Base-by-base conservation (phyloP, 768 basidiomycete genomes). In the Rhodosporidiobolus sp. region DNA sequence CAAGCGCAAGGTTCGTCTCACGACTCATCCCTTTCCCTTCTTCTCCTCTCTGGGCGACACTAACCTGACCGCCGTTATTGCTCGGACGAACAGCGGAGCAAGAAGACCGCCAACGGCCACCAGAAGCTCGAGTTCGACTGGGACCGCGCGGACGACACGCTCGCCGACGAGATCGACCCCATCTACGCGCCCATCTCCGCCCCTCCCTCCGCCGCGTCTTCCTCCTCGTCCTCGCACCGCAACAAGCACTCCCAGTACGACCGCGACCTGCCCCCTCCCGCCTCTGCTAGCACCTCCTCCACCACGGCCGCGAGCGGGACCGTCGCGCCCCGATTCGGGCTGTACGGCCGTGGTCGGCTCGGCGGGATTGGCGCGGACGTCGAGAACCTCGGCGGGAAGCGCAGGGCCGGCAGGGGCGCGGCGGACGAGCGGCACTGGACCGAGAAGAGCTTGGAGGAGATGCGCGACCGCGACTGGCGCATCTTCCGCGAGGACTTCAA, bases 111-210 rank as follows among this genome's bases (percentile, higher is more conserved):
- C 28, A 48, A 48, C 60, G 53, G 93, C 43, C 22, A 94, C 81
- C 88, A 92, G 82, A 95, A 95, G 82, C 93, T 98, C 80, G 91
- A 95, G n/a, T 99, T 99, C 79, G 96, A 98, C 81, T 99, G 96
- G 96, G 94, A 95, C 79, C 88, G 88, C 60, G 90, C 90, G 80
- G 96, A 99, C 78, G 96, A 99, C 81, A 99, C 96, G 22, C 89
- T 90, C 78, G 84, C 79, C 12, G 50, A 58, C 26, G 81, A 81
- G 56, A 79, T 79, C 53, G 80, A 79, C 69, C 78, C 78, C 1
- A 60, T 78, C 58, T 79, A 75, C 63, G 69, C 69, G 22, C 75
- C 71, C 2, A 63, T 61, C 62, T 63, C 67, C 53, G 67, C 65
- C 14, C 59, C 61, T 20, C 46, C 58, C 12, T 46, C 65, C 20